A percentile compares a stretch with the other conserved stretches of the same genome.
Evolutionary conservation across 139 green algal species (phyloP).

Genomic region (Auxenochlorella protothecoides): DNA sequence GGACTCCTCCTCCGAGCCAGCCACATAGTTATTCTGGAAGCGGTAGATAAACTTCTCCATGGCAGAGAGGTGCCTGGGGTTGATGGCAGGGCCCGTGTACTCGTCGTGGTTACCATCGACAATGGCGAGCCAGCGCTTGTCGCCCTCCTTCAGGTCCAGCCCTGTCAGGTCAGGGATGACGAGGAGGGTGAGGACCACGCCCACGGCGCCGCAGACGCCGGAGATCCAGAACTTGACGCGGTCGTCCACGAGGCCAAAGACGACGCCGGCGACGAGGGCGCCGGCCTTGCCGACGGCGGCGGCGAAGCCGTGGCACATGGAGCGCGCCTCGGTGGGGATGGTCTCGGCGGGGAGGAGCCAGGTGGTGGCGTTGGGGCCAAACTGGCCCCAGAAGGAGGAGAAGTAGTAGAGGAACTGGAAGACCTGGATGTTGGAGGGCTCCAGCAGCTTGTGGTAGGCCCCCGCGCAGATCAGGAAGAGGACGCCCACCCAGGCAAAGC

Average conservation of each 20-base stretch:
- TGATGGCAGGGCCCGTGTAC: slow-evolving; percentile 45
- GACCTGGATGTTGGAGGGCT: slow-evolving; percentile 7
- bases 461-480: slow-evolving; percentile 58
- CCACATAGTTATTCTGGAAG: not conserved
- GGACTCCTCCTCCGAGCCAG: too few relatives aligned
- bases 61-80: slow-evolving; percentile 47
- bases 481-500: slow-evolving; percentile 38
- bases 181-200: slow-evolving; percentile 34
- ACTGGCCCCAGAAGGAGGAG: slow-evolving; percentile 66
- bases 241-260: slow-evolving; percentile 26
- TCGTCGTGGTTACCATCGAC: slow-evolving; percentile 7
- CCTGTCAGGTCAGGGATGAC: slow-evolving; percentile 50
- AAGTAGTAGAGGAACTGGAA: slow-evolving; percentile 65
- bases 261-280: slow-evolving; percentile 36
- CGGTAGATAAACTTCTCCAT: slow-evolving; percentile 30
- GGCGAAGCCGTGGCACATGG: slow-evolving; percentile 42
- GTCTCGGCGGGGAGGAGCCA: slow-evolving; percentile 50
- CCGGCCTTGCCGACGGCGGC: slow-evolving; percentile 39
- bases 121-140: slow-evolving; percentile 34
- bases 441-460: slow-evolving; percentile 33
- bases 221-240: slow-evolving; percentile 37
- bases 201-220: slow-evolving; percentile 30
- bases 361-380: slow-evolving; percentile 47
- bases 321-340: slow-evolving; percentile 56
- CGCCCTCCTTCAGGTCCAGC: slow-evolving; percentile 53